A percentile compares a stretch with the other conserved stretches of the same genome.
Conservation (phyloP, 2,329 filamentous ascomycete species). For the Ceratocystis destructans region DNA sequence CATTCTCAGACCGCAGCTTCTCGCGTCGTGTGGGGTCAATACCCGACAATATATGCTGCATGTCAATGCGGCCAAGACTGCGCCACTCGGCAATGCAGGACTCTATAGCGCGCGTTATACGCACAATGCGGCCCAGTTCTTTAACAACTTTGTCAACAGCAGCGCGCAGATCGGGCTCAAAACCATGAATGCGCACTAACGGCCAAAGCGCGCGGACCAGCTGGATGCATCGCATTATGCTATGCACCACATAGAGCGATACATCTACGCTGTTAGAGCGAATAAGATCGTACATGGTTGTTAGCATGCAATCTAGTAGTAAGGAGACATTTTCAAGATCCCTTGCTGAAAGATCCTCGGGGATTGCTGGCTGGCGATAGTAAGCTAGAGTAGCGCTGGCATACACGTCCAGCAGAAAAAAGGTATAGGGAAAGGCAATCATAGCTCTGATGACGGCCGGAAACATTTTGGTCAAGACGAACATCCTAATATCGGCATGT, state of each 20-base stretch:
- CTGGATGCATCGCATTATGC: not conserved
- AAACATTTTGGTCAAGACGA: slow-evolving; percentile 40
- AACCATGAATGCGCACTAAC: slow-evolving; percentile 1
- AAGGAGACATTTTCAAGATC: not conserved
- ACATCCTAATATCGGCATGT: slow-evolving; percentile 31
- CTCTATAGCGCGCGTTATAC: slow-evolving; percentile 5
- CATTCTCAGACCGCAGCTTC: slow-evolving; percentile 27
- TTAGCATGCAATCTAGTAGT: not conserved
- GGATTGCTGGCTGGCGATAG: not conserved
- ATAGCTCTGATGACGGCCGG: slow-evolving; percentile 37
- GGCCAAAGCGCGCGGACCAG: slow-evolving; percentile 8
- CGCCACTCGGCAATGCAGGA: not conserved
- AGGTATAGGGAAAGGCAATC: slow-evolving; percentile 28
- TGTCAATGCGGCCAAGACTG: not conserved
- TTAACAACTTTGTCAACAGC: not conserved
- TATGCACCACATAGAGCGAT: slow-evolving; percentile 5
- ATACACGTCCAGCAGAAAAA: slow-evolving; percentile 39
- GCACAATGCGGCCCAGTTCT: not conserved
- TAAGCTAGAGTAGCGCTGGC: slow-evolving; percentile 30
- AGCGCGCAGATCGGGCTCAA: not conserved
- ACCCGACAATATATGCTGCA: slow-evolving; percentile 21
- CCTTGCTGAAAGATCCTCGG: slow-evolving; percentile 3
- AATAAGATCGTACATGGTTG: slow-evolving; percentile 12
- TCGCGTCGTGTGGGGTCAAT: slow-evolving; percentile 26
- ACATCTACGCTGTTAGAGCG: slow-evolving; percentile 6